Base-by-base conservation (phyloP, 2,329 filamentous ascomycete species). In the Raffaelea ambrosiae region DNA sequence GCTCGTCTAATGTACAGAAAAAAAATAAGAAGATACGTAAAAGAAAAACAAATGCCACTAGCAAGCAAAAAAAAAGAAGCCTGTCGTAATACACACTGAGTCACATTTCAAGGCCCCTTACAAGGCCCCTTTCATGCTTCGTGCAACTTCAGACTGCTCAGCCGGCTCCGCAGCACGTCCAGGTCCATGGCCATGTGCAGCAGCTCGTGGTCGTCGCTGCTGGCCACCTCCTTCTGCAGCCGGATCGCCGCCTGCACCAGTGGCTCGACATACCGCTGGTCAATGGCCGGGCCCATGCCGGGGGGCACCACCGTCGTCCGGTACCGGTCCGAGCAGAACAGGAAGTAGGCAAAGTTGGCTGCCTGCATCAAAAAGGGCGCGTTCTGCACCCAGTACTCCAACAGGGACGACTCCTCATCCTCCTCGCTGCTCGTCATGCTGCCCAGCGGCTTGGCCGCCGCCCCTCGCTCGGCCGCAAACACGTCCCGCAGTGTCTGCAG, bases 331-430 rank as follows among this genome's bases (percentile, higher is more conserved):
- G 70, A 66, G 4, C 64, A 63, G 56, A 76, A 73, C 19, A 82
- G 62, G 54, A 82, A 77, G 46, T 77, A 69, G 8, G 74, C 71
- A 59, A 84, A 81, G 55, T 83, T 83, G 49, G 74, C 73, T 0
- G 74, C 74, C 54, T 82, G 77, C 52, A 82, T 64, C 46, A 82
- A 66, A 51, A 82, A 77, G 2, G 73, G 65, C 44, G 69, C 68
- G 43, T 74, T 74, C 52, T 70, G 67, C 13, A 59, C 59, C 68
- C 76, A 74, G 54, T 75, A 77, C 21, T 80, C 72, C 35, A 69
- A 58, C 31, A 81, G 53, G 3, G 40, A 43, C n/a, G 41, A 18
- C 7, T 51, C 43, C 43, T 47, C 44, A 2, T 69, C 66, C 5
- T 66, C 62, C 2, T 61, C 54, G 20, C 66, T 67, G 9, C 26